Evolutionary conservation across 441 rosid species (phyloP).

Genomic region (Mallotus japonicus): DNA sequence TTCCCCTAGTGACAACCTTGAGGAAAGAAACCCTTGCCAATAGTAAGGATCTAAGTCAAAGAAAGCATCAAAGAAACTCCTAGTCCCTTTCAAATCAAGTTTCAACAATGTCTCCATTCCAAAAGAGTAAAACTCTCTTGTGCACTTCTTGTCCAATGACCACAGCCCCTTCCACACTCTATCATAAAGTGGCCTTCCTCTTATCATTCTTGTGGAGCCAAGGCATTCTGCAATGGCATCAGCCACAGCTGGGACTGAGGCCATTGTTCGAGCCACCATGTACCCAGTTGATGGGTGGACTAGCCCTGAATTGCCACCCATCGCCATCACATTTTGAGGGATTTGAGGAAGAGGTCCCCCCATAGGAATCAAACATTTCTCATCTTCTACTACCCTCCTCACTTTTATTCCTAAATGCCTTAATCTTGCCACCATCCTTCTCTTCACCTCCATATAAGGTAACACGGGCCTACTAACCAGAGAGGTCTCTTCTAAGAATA

Average conservation of each 20-base stretch:
- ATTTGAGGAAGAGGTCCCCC: constrained; percentile 65
- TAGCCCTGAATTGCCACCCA: constrained; percentile 62
- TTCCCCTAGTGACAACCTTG: constrained; percentile 48
- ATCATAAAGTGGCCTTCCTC: constrained; percentile 51
- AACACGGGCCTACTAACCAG: constrained; percentile 58
- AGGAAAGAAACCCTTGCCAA: constrained; percentile 67
- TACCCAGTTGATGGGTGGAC: constrained; percentile 76
- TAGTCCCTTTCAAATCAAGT: constrained; percentile 51
- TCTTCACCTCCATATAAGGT: constrained; percentile 53
- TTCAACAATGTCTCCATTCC: constrained; percentile 74
- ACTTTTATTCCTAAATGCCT: constrained; percentile 45
- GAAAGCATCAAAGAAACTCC: constrained; percentile 62
- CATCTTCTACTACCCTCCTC: constrained; percentile 47
- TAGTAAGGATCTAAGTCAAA: constrained; percentile 56
- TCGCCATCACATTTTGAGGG: constrained; percentile 61
- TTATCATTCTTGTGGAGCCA: constrained; percentile 64
- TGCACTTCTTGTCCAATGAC: constrained; percentile 45
- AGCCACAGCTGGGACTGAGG: constrained; percentile 46
- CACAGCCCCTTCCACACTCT: constrained; percentile 59
- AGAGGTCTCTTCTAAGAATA: constrained; percentile 66
- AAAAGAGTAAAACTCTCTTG: constrained; percentile 49
- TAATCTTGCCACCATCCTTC: constrained; percentile 64
- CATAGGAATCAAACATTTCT: constrained; percentile 78
- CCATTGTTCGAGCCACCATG: constrained; percentile 57
- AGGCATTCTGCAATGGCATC: constrained; percentile 56